These are phyloP conservation scores for Amauroascus niger DNA, from an alignment of 2,329 filamentous ascomycete species.

Conservation along the genomic window DNA sequence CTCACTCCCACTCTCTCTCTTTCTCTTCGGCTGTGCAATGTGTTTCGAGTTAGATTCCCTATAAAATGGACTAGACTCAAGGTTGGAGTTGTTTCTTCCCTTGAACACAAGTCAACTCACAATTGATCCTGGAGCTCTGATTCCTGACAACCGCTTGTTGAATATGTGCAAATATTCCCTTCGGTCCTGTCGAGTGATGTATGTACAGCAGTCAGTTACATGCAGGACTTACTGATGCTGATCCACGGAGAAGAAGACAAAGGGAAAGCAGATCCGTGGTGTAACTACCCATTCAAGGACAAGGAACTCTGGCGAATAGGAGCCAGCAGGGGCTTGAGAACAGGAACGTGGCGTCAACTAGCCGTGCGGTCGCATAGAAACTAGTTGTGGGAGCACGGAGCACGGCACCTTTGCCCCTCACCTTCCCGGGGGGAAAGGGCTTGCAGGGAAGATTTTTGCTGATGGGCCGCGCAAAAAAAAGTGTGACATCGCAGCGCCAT, in stretches of 20 bases:
- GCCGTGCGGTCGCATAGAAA: conserved; percentile 2
- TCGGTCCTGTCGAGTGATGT: too few species aligned
- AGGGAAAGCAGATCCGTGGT: background rate
- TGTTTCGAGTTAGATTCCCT: background rate
- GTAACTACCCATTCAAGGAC: background rate
- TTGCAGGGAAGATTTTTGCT: background rate
- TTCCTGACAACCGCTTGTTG: too few species aligned
- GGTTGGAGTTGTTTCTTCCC: too few species aligned
- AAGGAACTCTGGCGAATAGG: background rate
- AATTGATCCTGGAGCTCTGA: too few species aligned
- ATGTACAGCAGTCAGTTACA: too few species aligned
- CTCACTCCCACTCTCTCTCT: too few species aligned
- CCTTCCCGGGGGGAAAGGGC: background rate
- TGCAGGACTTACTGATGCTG: too few species aligned
- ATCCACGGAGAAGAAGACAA: too few species aligned
- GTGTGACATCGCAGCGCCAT: background rate
- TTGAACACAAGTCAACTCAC: too few species aligned
- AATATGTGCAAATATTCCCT: too few species aligned
- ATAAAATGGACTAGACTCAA: too few species aligned
- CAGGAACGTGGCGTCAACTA: conserved; percentile 9
- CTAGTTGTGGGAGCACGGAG: too few species aligned
- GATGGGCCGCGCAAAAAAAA: background rate
- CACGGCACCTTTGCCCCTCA: background rate
- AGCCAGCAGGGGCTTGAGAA: background rate
- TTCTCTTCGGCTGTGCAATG: background rate